Conservation (phyloP, 495 filamentous ascomycete species). For the Friedmanniomyces endolithicus region DNA sequence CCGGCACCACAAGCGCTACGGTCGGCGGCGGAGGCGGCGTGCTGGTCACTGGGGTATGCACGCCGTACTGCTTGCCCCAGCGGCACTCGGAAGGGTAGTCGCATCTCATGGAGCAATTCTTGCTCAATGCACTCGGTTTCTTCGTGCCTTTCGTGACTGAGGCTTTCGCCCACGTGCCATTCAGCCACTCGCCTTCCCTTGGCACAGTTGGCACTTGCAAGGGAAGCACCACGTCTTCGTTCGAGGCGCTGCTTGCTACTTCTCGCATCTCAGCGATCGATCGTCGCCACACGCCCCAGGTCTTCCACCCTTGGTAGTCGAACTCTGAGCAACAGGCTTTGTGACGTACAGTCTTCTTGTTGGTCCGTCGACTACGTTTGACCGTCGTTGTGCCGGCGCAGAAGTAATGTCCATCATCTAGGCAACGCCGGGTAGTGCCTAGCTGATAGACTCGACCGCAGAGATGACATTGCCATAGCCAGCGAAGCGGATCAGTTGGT, state of each 20-base stretch:
- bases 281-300: conserved; percentile 31
- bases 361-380: conserved; percentile 20
- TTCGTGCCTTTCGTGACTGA: background rate
- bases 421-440: conserved; percentile 35
- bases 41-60: conserved; percentile 1
- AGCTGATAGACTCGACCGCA: conserved; percentile 33
- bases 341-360: conserved; percentile 24
- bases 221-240: background rate
- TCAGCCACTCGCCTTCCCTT: conserved; percentile 3
- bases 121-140: conserved; percentile 5
- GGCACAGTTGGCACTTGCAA: background rate
- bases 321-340: conserved; percentile 36
- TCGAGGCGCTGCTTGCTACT: background rate
- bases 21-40: background rate
- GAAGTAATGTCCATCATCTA: conserved; percentile 39
- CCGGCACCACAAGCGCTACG: background rate
- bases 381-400: conserved; percentile 33
- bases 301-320: conserved; percentile 37
- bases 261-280: background rate
- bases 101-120: conserved; percentile 28
- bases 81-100: conserved; percentile 32
- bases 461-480: conserved; percentile 39
- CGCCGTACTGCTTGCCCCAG: conserved; percentile 25
- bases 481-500: conserved; percentile 25
- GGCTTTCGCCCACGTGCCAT: background rate